Percentiles rank a stretch among this genome's conserved stretches.
phyloP scores from a whole-genome alignment of 2,329 filamentous ascomycete species.

The Pyrenochaeta sp. region DNA sequence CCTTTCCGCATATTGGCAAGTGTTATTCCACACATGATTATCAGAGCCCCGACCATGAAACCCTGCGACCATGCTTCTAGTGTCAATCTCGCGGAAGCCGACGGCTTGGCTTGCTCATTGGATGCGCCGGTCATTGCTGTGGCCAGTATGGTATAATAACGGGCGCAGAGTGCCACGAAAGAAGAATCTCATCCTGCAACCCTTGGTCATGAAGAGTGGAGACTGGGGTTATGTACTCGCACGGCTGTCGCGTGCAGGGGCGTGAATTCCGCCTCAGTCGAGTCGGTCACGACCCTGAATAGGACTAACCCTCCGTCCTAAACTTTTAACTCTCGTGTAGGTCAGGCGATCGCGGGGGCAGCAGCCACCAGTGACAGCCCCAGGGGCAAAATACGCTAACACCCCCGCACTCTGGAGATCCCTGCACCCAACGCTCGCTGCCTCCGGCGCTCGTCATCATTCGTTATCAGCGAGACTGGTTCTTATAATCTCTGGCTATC shows the following conservation, averaged over 20 bases:
- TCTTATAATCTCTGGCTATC: too few species aligned
- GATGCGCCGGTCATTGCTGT: not conserved
- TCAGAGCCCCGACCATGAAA: slow-evolving; percentile 5
- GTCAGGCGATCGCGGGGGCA: too few species aligned
- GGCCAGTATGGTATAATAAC: not conserved
- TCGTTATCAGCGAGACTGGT: too few species aligned
- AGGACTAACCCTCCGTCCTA: too few species aligned
- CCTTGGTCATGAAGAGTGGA: not conserved
- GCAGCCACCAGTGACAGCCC: too few species aligned
- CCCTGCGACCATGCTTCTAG: slow-evolving; percentile 8
- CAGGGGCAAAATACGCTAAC: too few species aligned
- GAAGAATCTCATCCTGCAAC: slow-evolving; percentile 1
- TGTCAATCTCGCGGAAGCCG: not conserved
- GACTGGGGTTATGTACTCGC: slow-evolving; percentile 2
- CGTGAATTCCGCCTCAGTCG: too few species aligned
- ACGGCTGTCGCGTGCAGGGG: slow-evolving; percentile 1
- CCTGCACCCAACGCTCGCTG: too few species aligned
- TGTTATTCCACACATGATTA: slow-evolving; percentile 7
- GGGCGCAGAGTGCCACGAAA: not conserved
- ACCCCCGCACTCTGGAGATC: too few species aligned
- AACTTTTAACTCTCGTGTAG: too few species aligned
- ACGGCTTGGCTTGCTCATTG: slow-evolving; percentile 1
- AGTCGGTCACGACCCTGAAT: too few species aligned
- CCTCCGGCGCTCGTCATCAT: too few species aligned
- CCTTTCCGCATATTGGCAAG: slow-evolving; percentile 5